Conservation (phyloP, 495 filamentous ascomycete genomes). For the Penicillium diatomitis region DNA sequence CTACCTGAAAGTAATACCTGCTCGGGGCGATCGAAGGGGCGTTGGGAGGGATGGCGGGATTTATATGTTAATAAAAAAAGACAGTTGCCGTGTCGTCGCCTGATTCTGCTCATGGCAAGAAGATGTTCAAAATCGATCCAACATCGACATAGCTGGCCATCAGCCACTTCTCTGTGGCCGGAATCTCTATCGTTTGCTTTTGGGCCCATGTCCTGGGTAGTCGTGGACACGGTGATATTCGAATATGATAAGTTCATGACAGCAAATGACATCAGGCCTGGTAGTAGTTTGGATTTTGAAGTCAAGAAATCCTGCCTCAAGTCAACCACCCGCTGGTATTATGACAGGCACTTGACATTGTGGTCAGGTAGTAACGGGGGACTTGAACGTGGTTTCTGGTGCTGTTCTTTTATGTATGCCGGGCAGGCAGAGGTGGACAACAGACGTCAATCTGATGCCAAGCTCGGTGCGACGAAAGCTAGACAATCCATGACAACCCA, state of each 20-base stretch:
- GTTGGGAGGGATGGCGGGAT: background rate
- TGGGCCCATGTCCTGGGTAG: too few relatives aligned
- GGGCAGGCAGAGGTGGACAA: background rate
- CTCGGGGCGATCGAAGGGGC: background rate
- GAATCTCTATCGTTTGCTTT: background rate
- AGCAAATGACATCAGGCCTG: background rate
- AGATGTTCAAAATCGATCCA: background rate
- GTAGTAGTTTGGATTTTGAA: background rate
- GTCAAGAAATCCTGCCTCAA: background rate
- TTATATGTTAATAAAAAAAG: background rate
- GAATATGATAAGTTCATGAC: background rate
- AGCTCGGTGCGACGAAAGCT: background rate
- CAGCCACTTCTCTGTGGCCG: background rate
- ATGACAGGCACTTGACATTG: too few relatives aligned
- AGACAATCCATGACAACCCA: background rate
- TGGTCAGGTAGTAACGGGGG: too few relatives aligned
- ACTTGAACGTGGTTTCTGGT: too few relatives aligned
- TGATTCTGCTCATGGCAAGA: background rate
- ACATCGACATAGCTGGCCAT: background rate
- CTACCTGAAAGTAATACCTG: background rate
- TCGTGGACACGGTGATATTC: too few relatives aligned
- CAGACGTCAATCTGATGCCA: background rate
- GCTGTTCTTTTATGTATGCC: too few relatives aligned
- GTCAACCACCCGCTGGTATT: background rate
- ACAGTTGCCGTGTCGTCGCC: background rate